A percentile compares a stretch with the other conserved stretches of the same genome.
These are phyloP conservation scores for Knoxia roxburghii DNA, from an alignment of 257 asterid species.

Conservation along the genomic window DNA sequence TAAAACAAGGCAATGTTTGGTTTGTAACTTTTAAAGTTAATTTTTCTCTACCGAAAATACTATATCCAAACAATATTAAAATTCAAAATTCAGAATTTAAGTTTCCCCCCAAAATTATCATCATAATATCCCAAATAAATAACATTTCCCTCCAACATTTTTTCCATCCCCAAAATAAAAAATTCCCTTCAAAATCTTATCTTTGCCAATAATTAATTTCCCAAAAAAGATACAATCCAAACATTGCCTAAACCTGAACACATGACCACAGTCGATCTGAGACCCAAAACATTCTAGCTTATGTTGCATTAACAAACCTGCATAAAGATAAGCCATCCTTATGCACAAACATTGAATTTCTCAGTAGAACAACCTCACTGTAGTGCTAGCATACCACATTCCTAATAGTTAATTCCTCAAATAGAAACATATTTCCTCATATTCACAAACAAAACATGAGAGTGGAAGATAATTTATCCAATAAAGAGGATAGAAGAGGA, in stretches of 20 bases:
- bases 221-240: too few species aligned
- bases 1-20: too few species aligned
- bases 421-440: background rate
- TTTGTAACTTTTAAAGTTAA: too few species aligned
- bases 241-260: too few species aligned
- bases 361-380: background rate
- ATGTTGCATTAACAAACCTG: background rate
- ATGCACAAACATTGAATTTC: background rate
- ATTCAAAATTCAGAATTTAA: too few species aligned
- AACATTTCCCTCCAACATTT: too few species aligned
- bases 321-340: background rate
- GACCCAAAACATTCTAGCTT: background rate
- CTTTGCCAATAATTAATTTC: too few species aligned
- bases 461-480: background rate
- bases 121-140: background rate
- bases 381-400: background rate
- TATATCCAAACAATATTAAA: too few species aligned
- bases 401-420: background rate
- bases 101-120: background rate
- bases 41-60: too few species aligned
- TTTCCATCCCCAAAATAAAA: too few species aligned
- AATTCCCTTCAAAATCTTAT: too few species aligned
- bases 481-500: background rate
- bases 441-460: background rate
- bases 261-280: too few species aligned